Conservation (phyloP, 2,329 filamentous ascomycete genomes). For the Diplodia scrobiculata region DNA sequence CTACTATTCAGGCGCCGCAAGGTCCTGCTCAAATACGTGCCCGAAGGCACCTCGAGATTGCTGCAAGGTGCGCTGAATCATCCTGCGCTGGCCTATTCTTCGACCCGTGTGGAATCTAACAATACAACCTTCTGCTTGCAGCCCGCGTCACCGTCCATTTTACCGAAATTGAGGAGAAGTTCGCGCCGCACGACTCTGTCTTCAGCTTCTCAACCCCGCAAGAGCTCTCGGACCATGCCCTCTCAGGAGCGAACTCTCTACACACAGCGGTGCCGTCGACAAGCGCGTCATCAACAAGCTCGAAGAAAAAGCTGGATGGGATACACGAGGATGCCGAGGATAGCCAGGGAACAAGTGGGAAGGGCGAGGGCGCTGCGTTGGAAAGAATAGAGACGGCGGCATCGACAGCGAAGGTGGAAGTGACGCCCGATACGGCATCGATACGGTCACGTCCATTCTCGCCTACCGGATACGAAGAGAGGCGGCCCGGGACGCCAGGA, state of each 20-base stretch:
- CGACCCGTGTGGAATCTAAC: background rate
- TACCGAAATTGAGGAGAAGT: slow-evolving; percentile 63
- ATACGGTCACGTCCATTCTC: slow-evolving; percentile 18
- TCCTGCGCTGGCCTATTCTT: background rate
- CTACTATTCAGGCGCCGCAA: slow-evolving; percentile 86
- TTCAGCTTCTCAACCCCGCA: slow-evolving; percentile 74
- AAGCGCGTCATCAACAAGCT: slow-evolving; percentile 67
- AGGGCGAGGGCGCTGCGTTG: slow-evolving; percentile 11
- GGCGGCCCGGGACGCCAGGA: slow-evolving; percentile 23
- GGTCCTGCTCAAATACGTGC: slow-evolving; percentile 89
- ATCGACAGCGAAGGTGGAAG: slow-evolving; percentile 28
- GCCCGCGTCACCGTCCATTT: slow-evolving; percentile 77
- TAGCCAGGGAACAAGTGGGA: slow-evolving; percentile 31
- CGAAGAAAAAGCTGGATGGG: slow-evolving; percentile 79
- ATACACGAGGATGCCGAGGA: slow-evolving; percentile 94
- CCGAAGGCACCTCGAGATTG: slow-evolving; percentile 84
- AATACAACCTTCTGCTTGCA: slow-evolving; percentile 45
- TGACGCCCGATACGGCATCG: slow-evolving; percentile 19
- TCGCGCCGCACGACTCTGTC: slow-evolving; percentile 82
- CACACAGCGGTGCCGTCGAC: slow-evolving; percentile 85
- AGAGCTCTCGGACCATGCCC: slow-evolving; percentile 81
- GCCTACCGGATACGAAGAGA: slow-evolving; percentile 23
- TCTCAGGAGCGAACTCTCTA: slow-evolving; percentile 84
- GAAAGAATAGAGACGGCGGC: slow-evolving; percentile 19
- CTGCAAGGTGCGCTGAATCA: slow-evolving; percentile 71